Base-by-base conservation (phyloP, 768 basidiomycete genomes). In the Mycena filopes region DNA sequence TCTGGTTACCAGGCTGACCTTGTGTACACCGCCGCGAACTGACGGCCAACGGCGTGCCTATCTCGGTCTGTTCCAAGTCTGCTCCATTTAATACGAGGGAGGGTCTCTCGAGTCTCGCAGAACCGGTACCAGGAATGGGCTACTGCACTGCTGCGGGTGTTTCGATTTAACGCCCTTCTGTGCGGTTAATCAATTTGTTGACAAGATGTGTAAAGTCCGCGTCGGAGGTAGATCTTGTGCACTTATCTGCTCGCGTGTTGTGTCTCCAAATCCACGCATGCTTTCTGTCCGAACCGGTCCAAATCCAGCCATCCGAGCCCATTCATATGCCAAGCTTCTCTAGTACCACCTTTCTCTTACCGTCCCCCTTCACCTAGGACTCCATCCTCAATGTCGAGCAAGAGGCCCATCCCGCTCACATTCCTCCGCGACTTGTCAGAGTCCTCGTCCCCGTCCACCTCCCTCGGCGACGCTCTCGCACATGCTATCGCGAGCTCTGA, bases 401-500 rank as follows among this genome's bases (percentile, higher is more conserved):
- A 58, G 54, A 60, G 51, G 77, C 64, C 72, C 21, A 70, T 77
- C 23, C 80, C 79, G 41, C 74, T 79, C 42, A 66, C 76, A 18
- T 79, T 79, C 60, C 70, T 83, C 40, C 68, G 71, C 63, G 63
- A 66, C 43, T 60, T 74, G 11, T 46, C 75, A 10, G 10, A 10
- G 18, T 56, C 62, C 2, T 72, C 75, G 9, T 60, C 73, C 33
- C 65, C 74, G 36, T 69, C 60, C 33, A 49, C 65, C 33, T 80
- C 82, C 4, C 75, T 83, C 12, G 82, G 83, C 16, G 80, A 81
- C 50, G 70, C 70, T 28, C 71, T 83, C 63, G 79, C 77, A 42
- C 48, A 77, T 25, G 54, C 61, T 25, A 69, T 84, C 60, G 72
- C 73, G 18, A 65, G 71, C 50, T 78, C 79, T 16, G 60, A 62